A percentile compares a stretch with the other conserved stretches of the same genome.
Conservation (phyloP, 192 early-diverging fungal genomes). For the Podila epigama region DNA sequence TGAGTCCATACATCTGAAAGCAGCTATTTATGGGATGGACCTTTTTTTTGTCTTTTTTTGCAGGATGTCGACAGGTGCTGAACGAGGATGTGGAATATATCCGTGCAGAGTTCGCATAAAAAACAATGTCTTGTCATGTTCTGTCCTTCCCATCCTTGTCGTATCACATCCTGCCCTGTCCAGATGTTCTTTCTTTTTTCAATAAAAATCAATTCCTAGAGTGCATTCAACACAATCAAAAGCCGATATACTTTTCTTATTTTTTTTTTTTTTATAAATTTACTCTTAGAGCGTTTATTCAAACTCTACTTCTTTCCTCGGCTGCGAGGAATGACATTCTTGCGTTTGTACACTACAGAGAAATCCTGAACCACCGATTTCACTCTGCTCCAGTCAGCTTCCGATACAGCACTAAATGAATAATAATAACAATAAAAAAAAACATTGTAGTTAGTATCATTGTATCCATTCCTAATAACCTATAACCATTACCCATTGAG, state of each 20-base stretch:
- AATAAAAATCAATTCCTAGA: not conserved
- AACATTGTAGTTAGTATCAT: not conserved
- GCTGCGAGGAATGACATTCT: conserved; percentile 45
- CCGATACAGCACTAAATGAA: conserved; percentile 55
- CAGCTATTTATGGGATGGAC: too few relatives aligned
- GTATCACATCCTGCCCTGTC: too few relatives aligned
- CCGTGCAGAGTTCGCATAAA: too few relatives aligned
- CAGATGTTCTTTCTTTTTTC: too few relatives aligned
- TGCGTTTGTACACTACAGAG: conserved; percentile 61
- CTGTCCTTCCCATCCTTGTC: too few relatives aligned
- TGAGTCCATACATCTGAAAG: not conserved
- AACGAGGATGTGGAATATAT: too few relatives aligned
- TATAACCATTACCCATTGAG: not conserved
- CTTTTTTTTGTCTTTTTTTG: too few relatives aligned
- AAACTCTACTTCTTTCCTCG: conserved; percentile 39
- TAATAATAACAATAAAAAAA: not conserved
- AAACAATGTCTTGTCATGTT: too few relatives aligned
- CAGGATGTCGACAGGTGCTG: too few relatives aligned
- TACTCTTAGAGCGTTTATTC: not conserved
- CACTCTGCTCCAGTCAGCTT: conserved; percentile 59
- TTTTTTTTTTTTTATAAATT: not conserved
- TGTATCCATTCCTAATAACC: not conserved
- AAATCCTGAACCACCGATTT: conserved; percentile 65
- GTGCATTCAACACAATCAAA: too few relatives aligned
- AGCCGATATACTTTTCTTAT: not conserved